Evolutionary conservation across 805 yeast genomes (phyloP), one percentile per base, ranked within the genome.

Genomic region (Sporopachydermia quercuum): DNA sequence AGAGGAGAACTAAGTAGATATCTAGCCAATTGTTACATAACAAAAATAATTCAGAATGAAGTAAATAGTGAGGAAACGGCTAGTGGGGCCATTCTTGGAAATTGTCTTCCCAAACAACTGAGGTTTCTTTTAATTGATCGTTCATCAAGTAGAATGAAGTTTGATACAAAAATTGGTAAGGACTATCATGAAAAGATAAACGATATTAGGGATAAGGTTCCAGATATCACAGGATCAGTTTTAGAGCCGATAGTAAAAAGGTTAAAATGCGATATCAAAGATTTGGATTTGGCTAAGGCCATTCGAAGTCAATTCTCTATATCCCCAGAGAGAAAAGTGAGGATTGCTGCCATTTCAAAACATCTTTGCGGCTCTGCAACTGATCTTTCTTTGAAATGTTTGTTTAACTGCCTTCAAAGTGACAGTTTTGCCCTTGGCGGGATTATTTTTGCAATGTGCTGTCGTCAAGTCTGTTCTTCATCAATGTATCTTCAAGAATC

Each of bases 301-400:
- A 43, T 75, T 1, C 8, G 30, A 23, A 23, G 18, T 14, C 34
- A 15, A n/a, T 36, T 13, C 6, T 6, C 6, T 36, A 8, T 11
- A 16, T 13, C 8, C 15, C 18, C n/a, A 38, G 18, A 13, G 3
- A 11, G n/a, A 15, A 19, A 37, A 16, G n/a, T 16, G 13, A 17
- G 11, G 5, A 8, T 51, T 3, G 37, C 79, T 5, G 84, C 77
- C 1, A 72, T 86, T 2, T 85, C 95, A 3, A 86, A 86, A 55
- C 96, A 86, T 59, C 59, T 87, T 27, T 86, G 96, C 58, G 96
- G 96, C 3, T 93, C 81, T 3, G 96, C 96, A 1, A 87, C 96
- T 0, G 96, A 86, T 54, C 61, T 86, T 38, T 80, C 96, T 0
- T 56, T 87, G 17, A 65, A 74, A 47, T 78, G 85, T 57, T 54